These are phyloP conservation scores for Pseudogymnoascus sp. DNA, from an alignment of 2,329 filamentous ascomycete species.

Conservation along the genomic window DNA sequence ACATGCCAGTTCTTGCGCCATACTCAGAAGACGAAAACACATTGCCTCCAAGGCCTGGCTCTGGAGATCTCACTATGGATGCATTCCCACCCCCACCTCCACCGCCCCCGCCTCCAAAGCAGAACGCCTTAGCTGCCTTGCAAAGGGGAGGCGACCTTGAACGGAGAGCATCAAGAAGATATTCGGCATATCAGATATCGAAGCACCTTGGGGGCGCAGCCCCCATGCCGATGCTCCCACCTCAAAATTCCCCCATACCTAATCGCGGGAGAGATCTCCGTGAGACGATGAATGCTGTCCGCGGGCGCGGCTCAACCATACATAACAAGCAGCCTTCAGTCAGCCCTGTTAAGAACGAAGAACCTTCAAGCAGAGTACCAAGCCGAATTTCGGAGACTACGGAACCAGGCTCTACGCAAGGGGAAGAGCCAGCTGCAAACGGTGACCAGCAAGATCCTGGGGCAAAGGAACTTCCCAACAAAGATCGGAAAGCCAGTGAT, in stretches of 20 bases:
- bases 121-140: conserved; percentile 80
- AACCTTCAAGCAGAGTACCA: conserved; percentile 53
- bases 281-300: conserved; percentile 72
- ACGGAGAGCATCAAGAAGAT: conserved; percentile 81
- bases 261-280: conserved; percentile 77
- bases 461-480: conserved; percentile 53
- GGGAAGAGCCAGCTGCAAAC: conserved; percentile 30
- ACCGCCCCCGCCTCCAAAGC: conserved; percentile 65
- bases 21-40: conserved; percentile 56
- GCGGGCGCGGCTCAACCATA: conserved; percentile 48
- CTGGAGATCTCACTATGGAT: conserved; percentile 43
- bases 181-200: conserved; percentile 93
- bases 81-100: conserved; percentile 62
- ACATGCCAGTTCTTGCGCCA: conserved; percentile 64
- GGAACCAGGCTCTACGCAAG: conserved; percentile 20
- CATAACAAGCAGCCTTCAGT: conserved; percentile 36
- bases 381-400: conserved; percentile 52
- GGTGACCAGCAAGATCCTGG: conserved; percentile 28
- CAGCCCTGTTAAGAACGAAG: conserved; percentile 45
- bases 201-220: conserved; percentile 86
- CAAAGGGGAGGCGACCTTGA: conserved; percentile 91
- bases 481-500: neutral
- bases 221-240: conserved; percentile 76
- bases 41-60: conserved; percentile 38
- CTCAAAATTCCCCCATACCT: conserved; percentile 74